Conservation (phyloP, 2,329 filamentous ascomycete species). For the Knoxdaviesia capensis region DNA sequence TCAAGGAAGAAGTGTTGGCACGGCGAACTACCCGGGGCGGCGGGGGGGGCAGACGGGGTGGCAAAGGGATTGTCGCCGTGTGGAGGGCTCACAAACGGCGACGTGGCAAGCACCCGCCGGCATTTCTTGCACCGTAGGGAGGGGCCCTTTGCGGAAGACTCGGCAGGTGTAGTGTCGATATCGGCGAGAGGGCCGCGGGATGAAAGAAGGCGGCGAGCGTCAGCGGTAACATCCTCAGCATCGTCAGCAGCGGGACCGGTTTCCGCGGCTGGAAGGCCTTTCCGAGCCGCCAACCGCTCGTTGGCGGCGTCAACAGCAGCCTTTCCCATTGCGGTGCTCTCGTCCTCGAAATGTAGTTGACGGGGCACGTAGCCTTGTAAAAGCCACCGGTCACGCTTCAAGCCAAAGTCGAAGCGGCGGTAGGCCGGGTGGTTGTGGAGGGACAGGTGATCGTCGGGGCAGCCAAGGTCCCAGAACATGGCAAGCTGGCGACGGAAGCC, state of each 20-base stretch:
- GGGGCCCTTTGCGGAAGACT: constrained; percentile 1
- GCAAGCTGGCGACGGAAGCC: constrained; percentile 82
- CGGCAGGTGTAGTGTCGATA: too few species aligned
- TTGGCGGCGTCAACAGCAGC: constrained; percentile 19
- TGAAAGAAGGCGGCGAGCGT: constrained; percentile 1
- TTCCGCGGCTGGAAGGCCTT: too few species aligned
- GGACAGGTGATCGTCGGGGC: constrained; percentile 28
- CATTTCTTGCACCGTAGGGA: constrained; percentile 75
- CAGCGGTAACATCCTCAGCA: constrained; percentile 5
- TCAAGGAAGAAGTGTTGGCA: constrained; percentile 87
- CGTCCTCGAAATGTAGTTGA: constrained; percentile 67
- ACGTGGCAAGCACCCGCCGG: constrained; percentile 39
- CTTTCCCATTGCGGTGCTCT: constrained; percentile 10
- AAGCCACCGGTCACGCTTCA: constrained; percentile 21
- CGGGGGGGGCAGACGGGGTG: constrained; percentile 4
- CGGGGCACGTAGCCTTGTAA: constrained; percentile 39
- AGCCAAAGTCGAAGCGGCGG: constrained; percentile 45
- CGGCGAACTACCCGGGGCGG: constrained; percentile 1
- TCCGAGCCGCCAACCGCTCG: constrained; percentile 1
- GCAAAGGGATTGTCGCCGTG: constrained; percentile 23
- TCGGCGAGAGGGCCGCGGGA: constrained; percentile 5
- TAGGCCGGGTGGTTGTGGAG: constrained; percentile 54
- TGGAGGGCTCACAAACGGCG: constrained; percentile 30
- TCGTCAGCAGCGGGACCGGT: constrained; percentile 6
- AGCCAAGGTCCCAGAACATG: constrained; percentile 75